Base-by-base conservation (phyloP, 495 filamentous ascomycete species). In the Penicillium samsonianum region DNA sequence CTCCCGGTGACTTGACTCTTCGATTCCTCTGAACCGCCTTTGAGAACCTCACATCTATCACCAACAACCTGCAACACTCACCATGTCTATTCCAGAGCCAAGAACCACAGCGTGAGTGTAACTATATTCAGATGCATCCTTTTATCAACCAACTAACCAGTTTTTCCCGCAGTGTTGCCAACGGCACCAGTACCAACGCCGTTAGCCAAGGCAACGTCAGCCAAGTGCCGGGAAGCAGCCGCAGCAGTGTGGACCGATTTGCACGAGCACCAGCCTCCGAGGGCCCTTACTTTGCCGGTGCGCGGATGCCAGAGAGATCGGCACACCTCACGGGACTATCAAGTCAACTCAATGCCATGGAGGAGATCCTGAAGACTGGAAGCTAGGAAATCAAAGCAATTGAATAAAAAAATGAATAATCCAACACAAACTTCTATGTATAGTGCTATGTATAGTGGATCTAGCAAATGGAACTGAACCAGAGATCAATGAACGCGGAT, bases 271-370 rank as follows among this genome's bases (percentile, higher is more conserved):
- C 71, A 12, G 65, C 72, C n/a, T 60, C 71, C 3, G 74, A 77
- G 23, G 66, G 65, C 10, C 73, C 74, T 17, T 77, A 77, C 63
- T 77, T 70, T 61, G 70, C 67, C 19, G 64, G 65, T 4, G 70
- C 69, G 33, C 65, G 69, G 22, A 71, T 74, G 56, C 57, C 44
- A 38, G 72, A 73, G 11, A 69, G 74, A 33, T 69, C 70, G 8
- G 60, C 67, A 26, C 74, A 77, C 33, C 48, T 70, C 31, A 64
- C 41, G 19, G 61, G 69, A 16, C 64, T 77, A 4, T 70, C 71
- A 46, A 73, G 49, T 31, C 71, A 77, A 53, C 62, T 74, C 41
- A 63, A 69, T 35, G 70, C 63, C 22, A 60, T 72, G 56, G 73
- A 77, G 37, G 55, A 71, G 38, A 69, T 75, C 37, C 20, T 77